Base-by-base conservation (phyloP, 257 asterid species). In the Solanum sparsipilum region DNA sequence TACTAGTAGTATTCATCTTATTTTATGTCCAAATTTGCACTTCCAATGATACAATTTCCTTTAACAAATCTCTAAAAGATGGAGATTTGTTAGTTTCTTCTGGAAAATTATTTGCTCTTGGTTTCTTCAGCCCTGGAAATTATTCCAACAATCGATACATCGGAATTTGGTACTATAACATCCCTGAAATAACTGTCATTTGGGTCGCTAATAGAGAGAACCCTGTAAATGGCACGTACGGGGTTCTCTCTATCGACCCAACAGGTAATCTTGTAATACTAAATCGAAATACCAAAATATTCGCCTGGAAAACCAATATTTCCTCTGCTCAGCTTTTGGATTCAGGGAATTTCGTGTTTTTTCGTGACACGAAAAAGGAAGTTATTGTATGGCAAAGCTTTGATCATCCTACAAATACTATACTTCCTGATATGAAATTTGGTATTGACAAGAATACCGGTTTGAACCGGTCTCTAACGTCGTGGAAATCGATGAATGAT, bases 191-290 rank as follows among this genome's bases (percentile, higher is more conserved):
- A 27, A 44, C 88, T 1, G 63, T 73, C 3, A 32, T 86, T 23
- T 86, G 88, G 88, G 85, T 86, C 13, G 85, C 88, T 7, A 86
- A 86, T 29, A 74, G 84, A 35, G 58, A 84, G 32, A 84, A 84
- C 34, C 87, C 87, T 1, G 39, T 84, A 36, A 12, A 7, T 23
- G 38, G 5, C 1, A 32, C 9, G 1, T 84, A 31, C 38, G 87
- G 87, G 3, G 32, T 84, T 52, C 58, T 84, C 23, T 58, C 35
- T n/a, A 67, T 84, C 34, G 67, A 60, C 23, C 74, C 75, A 38
- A 84, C 23, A 6, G 87, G 87, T 34, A 38, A 0, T 76, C 35
- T 76, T 9, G 84, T 23, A 0, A 38, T 38, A 76, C 58, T 23
- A 10, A 27, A 76, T 16, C 2, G 32, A 10, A 38, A 38, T 36